A percentile compares a stretch with the other conserved stretches of the same genome.
Evolutionary conservation across 306 rosid genomes (phyloP).

Genomic region (Lotus japonicus): DNA sequence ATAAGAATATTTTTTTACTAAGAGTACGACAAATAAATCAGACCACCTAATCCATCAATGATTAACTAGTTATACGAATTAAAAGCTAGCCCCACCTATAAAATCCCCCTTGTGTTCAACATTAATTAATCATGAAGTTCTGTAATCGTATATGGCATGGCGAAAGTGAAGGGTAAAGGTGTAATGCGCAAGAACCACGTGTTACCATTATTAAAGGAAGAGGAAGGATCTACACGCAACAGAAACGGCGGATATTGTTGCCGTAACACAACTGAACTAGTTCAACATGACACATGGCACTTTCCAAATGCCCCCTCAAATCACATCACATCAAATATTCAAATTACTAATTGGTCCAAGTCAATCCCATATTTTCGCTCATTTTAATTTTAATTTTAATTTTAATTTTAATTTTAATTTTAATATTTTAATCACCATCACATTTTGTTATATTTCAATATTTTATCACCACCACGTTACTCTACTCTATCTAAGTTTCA

Average conservation of each 20-base stretch:
- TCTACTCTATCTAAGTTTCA: too few relatives aligned
- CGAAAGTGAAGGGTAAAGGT: background rate
- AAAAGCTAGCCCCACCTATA: too few relatives aligned
- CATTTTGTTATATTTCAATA: too few relatives aligned
- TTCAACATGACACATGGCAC: background rate
- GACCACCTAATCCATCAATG: background rate
- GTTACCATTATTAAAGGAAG: background rate
- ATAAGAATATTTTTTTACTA: too few relatives aligned
- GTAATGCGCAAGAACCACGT: constrained; percentile 20
- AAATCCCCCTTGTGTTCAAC: too few relatives aligned
- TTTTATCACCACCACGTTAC: too few relatives aligned
- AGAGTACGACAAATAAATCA: background rate
- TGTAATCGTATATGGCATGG: background rate
- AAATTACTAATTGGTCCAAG: background rate
- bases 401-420: too few relatives aligned
- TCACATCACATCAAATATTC: background rate
- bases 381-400: background rate
- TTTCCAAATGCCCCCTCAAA: background rate
- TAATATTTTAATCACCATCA: too few relatives aligned
- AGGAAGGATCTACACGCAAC: background rate
- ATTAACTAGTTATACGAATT: background rate
- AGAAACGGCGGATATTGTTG: background rate
- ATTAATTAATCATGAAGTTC: too few relatives aligned
- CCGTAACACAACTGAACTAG: constrained; percentile 18
- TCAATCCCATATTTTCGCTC: background rate